These are phyloP conservation scores for Calcarisporium arbuscula DNA, from an alignment of 2,329 filamentous ascomycete genomes.

Conservation along the genomic window DNA sequence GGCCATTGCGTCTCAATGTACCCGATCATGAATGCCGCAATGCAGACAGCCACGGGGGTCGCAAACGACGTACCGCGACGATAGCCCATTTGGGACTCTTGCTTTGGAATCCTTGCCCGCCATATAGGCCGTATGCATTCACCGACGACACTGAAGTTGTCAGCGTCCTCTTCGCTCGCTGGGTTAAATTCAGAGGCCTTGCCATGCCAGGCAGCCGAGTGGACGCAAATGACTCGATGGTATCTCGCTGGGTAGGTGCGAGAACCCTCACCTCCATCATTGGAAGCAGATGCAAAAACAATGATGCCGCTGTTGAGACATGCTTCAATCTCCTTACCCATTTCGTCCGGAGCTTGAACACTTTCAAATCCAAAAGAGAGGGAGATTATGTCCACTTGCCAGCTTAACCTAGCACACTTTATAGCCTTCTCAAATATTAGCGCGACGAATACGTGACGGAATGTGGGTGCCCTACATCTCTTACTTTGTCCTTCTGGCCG, in stretches of 20 bases:
- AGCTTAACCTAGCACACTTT: constrained; percentile 4
- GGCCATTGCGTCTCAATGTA: too few relatives aligned
- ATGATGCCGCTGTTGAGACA: constrained; percentile 7
- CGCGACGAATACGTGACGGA: too few relatives aligned
- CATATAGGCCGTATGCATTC: constrained; percentile 9
- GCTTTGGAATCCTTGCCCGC: background rate
- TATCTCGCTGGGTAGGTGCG: constrained; percentile 12
- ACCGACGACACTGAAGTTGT: constrained; percentile 9
- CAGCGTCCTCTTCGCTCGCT: constrained; percentile 1
- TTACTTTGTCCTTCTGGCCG: too few relatives aligned
- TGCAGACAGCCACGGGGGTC: constrained; percentile 11
- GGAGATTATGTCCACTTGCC: constrained; percentile 15
- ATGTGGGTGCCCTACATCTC: too few relatives aligned
- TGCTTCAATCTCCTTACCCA: background rate
- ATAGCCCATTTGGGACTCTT: background rate
- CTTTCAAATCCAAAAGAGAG: constrained; percentile 17
- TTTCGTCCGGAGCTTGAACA: constrained; percentile 1
- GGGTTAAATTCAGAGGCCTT: constrained; percentile 11
- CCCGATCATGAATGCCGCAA: constrained; percentile 11
- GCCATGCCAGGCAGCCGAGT: constrained; percentile 11
- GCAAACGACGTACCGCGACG: constrained; percentile 11
- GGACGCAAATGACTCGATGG: constrained; percentile 10
- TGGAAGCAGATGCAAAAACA: constrained; percentile 12
- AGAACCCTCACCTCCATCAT: constrained; percentile 8
- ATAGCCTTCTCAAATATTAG: constrained; percentile 12